These are phyloP conservation scores for Claviceps sp. DNA, from an alignment of 2,329 filamentous ascomycete genomes.

Conservation along the genomic window DNA sequence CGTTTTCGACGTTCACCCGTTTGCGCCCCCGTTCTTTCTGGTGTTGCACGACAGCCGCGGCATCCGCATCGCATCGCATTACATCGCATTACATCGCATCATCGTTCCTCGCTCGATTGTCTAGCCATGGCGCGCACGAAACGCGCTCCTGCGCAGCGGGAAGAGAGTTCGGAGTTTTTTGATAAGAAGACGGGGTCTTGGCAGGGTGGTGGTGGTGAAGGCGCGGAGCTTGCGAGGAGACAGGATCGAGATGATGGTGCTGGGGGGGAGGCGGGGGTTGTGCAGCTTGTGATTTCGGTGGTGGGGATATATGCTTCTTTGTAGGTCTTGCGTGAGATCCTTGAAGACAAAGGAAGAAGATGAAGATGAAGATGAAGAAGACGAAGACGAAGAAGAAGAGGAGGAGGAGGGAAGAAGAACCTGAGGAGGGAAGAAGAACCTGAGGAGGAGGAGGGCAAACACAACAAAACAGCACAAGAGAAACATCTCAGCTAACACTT, in stretches of 20 bases:
- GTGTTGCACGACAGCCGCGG: neutral
- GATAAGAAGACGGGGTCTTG: constrained; percentile 30
- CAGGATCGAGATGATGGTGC: neutral
- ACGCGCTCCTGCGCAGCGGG: constrained; percentile 52
- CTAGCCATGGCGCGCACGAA: constrained; percentile 56
- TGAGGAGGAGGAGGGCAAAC: neutral
- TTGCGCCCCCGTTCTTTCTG: too few relatives aligned
- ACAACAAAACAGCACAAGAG: neutral
- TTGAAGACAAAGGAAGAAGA: too few relatives aligned
- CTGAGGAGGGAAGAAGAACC: too few relatives aligned
- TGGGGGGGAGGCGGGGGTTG: constrained; percentile 44
- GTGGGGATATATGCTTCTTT: constrained; percentile 94
- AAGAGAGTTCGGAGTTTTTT: constrained; percentile 53
- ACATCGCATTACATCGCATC: neutral
- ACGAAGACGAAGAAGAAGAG: neutral
- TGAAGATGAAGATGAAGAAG: too few relatives aligned
- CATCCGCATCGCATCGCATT: neutral
- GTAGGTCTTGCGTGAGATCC: constrained; percentile 36
- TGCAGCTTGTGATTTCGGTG: constrained; percentile 77
- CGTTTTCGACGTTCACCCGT: too few relatives aligned
- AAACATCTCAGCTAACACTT: neutral
- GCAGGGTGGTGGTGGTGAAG: constrained; percentile 19
- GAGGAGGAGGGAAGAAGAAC: neutral
- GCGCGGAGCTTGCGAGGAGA: constrained; percentile 10
- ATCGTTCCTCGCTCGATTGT: neutral